Conservation (phyloP, 345 rosid genomes). For the Salix caprea region DNA sequence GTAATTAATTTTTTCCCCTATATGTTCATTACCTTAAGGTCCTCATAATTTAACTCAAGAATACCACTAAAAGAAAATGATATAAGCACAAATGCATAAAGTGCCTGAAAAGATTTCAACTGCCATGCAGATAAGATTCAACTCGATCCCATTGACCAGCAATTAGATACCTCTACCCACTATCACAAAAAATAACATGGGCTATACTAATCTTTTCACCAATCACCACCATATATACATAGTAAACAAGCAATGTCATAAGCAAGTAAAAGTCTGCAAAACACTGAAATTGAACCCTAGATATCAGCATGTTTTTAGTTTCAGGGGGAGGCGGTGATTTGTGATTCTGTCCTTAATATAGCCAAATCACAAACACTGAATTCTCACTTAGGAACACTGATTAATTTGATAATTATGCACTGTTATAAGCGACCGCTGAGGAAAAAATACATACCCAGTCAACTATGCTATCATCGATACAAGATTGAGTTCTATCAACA, state of each 20-base stretch:
- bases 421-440: background rate
- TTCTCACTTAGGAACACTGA: background rate
- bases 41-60: background rate
- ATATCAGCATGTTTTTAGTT: background rate
- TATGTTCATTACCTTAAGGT: background rate
- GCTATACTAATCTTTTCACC: background rate
- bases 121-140: background rate
- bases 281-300: background rate
- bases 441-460: slow-evolving; percentile 23
- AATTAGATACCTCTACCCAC: background rate
- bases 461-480: slow-evolving; percentile 21
- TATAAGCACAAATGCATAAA: background rate
- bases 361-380: background rate
- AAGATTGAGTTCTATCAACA: slow-evolving; percentile 21
- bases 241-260: background rate
- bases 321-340: background rate
- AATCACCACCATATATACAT: background rate
- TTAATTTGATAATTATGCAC: background rate
- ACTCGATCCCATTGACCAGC: background rate
- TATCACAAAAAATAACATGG: background rate
- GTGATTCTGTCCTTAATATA: background rate
- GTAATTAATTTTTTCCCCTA: background rate
- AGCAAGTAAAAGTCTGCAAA: background rate
- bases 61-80: background rate
- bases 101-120: background rate